Evolutionary conservation across 2,329 filamentous ascomycete species (phyloP), one percentile per base, ranked within the genome.

Genomic region (Nigrospora osmanthi): DNA sequence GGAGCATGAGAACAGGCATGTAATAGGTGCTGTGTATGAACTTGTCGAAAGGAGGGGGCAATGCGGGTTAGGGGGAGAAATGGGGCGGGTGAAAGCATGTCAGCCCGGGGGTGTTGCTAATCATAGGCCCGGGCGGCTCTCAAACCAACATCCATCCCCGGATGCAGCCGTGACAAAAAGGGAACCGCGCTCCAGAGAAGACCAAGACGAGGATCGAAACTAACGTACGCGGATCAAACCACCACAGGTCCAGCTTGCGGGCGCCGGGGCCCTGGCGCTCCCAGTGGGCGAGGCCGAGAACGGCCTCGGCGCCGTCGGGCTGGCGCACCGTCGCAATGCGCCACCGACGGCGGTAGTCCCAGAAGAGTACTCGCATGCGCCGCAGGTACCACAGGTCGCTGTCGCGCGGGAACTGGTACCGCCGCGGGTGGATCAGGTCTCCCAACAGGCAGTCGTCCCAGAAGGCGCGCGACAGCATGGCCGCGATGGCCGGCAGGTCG

Each of bases 371-470:
- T 13, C 56, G 54, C 2, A 51, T 50, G 2, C 54, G 43, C 3
- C 55, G 52, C 32, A 64, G 44, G 51, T 58, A 67, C 48, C 57
- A 63, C 14, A 56, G 31, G 36, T 61, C 48, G 16, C 57, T 53
- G 44, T 67, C 59, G 13, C 49, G 43, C 0, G 63, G 63, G 34
- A 58, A 56, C 28, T 59, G 40, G 5, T 56, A 44, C 16, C 64
- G 62, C 43, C 60, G 51, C 4, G 64, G 64, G 40, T 65, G 59
- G 19, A 66, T 62, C 16, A 62, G 47, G 3, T 57, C 47, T 16
- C 62, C 63, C 32, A 63, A 63, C 7, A 67, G 39, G 11, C 56
- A 54, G 28, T 67, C 62, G 7, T 65, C 52, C 51, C 54, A 55
- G 43, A 67, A 67, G 0, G 62, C 62, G 14, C 48, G 48, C 6